Base-by-base conservation (phyloP, 2,329 filamentous ascomycete species). In the Aspergillus sp. region DNA sequence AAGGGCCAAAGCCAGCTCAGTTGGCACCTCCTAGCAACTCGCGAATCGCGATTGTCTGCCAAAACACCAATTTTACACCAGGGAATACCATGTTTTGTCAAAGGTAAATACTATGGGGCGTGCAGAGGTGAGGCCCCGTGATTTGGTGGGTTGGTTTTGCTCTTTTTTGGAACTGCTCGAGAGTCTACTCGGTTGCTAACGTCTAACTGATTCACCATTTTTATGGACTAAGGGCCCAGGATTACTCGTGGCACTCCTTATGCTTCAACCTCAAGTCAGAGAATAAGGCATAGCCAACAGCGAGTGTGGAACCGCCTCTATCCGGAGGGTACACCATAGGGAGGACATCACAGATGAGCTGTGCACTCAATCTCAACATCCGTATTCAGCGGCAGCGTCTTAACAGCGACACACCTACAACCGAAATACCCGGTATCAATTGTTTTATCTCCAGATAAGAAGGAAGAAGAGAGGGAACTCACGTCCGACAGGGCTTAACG, bases 331-430 rank as follows among this genome's bases (percentile, higher is more conserved):
- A 8, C 9, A 4, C 27, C 3, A 35, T 7, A 31, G 27, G 27
- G 21, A 35, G 27, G 27, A n/a, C 27, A 43, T 55, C 40, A 58
- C 40, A 58, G 48, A 53, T 60, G 57, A 46, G 57, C 80, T 56
- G 95, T 89, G 73, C 87, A 90, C 83, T 96, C 91, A 72, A 96
- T 95, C 82, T 96, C 92, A 23, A 96, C 87, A 59, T 91, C 87
- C 43, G 92, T 91, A 56, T 87, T 87, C 82, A 93, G 91, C 60
- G 92, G 92, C 63, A 96, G 83, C 67, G 90, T 86, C 82, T 95
- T 93, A 64, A 96, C 93, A 5, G 91, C 91, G 54, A 96, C 91
- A 73, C 91, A 96, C 31, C 68, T 73, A 59, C 15, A 45, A 44
- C 15, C 19, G 6, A 37, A 17, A 23, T 12, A 37, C 37, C 15